Conservation (phyloP, 345 rosid species). For the Eucalyptus erythrocorys region DNA sequence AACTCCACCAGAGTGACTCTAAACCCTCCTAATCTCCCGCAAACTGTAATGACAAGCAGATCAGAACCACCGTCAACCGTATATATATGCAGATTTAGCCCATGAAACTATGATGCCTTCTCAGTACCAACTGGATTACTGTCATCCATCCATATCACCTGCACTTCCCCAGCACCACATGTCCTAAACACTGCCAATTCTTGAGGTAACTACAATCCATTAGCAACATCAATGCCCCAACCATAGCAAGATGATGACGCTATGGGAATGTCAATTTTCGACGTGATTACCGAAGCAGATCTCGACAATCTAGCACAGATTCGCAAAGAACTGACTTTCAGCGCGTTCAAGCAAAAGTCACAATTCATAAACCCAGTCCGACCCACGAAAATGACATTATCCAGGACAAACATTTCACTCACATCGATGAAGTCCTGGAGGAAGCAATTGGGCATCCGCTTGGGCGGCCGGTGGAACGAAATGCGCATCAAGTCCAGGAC, state of each 20-base stretch:
- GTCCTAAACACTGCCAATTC: neutral
- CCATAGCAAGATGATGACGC: neutral
- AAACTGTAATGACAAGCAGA: neutral
- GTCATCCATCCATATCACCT: neutral
- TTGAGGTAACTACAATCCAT: neutral
- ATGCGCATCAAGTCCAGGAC: conserved; percentile 30
- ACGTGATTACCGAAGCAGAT: neutral
- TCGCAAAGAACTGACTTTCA: neutral
- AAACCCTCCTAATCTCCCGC: neutral
- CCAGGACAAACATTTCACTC: neutral
- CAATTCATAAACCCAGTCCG: neutral
- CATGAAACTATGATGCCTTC: neutral
- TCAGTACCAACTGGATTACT: neutral
- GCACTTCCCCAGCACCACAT: neutral
- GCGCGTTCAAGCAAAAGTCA: neutral
- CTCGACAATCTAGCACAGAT: neutral
- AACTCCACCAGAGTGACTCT: neutral
- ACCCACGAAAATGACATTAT: neutral
- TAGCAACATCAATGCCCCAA: neutral
- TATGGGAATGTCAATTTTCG: neutral
- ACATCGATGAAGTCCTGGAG: conserved; percentile 57
- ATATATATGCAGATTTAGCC: neutral
- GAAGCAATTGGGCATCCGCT: conserved; percentile 57
- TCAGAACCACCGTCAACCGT: neutral
- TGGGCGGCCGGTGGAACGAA: conserved; percentile 49